phyloP scores from a whole-genome alignment of 1,284 basidiomycete genomes.

The Apiotrichum gamsii region DNA sequence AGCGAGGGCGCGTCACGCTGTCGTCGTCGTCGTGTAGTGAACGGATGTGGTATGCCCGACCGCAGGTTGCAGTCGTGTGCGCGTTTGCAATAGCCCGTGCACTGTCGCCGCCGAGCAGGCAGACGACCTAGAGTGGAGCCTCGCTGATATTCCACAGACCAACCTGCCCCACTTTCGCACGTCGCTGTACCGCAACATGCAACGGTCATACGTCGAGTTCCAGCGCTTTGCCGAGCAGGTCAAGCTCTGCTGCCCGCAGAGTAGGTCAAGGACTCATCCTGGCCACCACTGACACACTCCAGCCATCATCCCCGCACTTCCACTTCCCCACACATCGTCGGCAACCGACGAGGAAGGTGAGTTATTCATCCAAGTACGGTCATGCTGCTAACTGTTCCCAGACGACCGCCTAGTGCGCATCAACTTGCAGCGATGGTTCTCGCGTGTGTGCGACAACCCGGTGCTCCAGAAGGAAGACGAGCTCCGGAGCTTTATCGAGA shows the following conservation, averaged over 20 bases:
- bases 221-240: constrained; percentile 84
- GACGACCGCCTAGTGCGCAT: constrained; percentile 85
- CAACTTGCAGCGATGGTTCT: constrained; percentile 87
- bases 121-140: too few species aligned
- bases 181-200: constrained; percentile 80
- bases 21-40: too few species aligned
- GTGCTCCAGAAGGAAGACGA: constrained; percentile 83
- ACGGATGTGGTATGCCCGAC: background rate
- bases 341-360: constrained; percentile 83
- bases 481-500: constrained; percentile 83
- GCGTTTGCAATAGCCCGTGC: too few species aligned
- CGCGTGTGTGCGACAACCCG: constrained; percentile 78
- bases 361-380: background rate
- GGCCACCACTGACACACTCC: constrained; percentile 11
- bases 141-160: too few species aligned
- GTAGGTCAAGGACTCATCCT: too few species aligned
- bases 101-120: too few species aligned
- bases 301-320: constrained; percentile 81
- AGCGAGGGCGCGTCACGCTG: too few species aligned
- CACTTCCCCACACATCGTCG: constrained; percentile 83
- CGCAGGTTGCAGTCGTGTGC: too few species aligned
- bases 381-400: constrained; percentile 13
- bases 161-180: constrained; percentile 86
- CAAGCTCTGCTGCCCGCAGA: constrained; percentile 76
- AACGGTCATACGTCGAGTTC: constrained; percentile 83